These are phyloP conservation scores for Termitomyces sp. DNA, from an alignment of 768 basidiomycete genomes.

Conservation along the genomic window DNA sequence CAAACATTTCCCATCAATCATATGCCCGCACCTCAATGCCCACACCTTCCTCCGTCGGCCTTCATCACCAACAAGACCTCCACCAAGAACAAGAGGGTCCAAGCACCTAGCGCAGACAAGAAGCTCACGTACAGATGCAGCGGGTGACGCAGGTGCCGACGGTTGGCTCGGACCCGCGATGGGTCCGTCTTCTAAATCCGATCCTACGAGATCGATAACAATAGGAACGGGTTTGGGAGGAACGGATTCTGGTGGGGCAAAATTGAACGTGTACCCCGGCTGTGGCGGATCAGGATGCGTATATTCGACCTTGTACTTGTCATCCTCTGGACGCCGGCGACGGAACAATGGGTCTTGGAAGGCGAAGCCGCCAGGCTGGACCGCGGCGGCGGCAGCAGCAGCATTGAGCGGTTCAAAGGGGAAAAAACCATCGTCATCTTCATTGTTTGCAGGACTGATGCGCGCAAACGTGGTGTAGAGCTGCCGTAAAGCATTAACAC, in stretches of 20 bases:
- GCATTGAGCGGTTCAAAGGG: not conserved
- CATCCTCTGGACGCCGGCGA: constrained; percentile 6
- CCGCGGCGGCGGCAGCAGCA: not conserved
- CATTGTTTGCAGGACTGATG: constrained; percentile 1
- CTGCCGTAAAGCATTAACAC: constrained; percentile 9
- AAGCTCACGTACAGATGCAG: constrained; percentile 28
- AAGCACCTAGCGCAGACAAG: constrained; percentile 67
- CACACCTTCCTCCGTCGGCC: constrained; percentile 49
- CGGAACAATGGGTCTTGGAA: constrained; percentile 8
- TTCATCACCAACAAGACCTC: constrained; percentile 41
- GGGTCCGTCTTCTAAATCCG: constrained; percentile 30
- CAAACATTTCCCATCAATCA: constrained; percentile 75
- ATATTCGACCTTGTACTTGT: constrained; percentile 51
- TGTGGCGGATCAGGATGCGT: constrained; percentile 56
- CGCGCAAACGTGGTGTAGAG: constrained; percentile 10
- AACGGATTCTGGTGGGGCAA: constrained; percentile 38
- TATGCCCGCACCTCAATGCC: constrained; percentile 72
- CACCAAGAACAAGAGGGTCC: constrained; percentile 56
- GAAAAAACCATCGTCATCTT: constrained; percentile 7
- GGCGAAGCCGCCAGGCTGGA: constrained; percentile 2
- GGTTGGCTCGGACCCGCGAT: constrained; percentile 8
- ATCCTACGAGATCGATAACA: constrained; percentile 28
- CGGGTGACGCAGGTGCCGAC: constrained; percentile 4
- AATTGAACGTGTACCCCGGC: constrained; percentile 68
- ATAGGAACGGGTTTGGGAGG: constrained; percentile 24